These are phyloP conservation scores for Nicotiana rustica DNA, from an alignment of 305 asterid genomes.

Conservation along the genomic window DNA sequence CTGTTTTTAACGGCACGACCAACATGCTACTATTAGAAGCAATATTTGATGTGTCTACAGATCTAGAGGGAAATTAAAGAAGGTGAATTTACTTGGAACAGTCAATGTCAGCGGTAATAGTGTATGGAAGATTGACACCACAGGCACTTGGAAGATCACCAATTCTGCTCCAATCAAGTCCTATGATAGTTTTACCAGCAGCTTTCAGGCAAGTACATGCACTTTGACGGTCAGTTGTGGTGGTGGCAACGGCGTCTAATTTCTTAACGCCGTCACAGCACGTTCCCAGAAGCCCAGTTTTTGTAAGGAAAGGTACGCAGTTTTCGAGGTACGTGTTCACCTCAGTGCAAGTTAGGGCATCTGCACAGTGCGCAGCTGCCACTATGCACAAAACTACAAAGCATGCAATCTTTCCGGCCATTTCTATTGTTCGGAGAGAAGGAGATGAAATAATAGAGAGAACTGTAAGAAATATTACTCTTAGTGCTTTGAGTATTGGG, in stretches of 20 bases:
- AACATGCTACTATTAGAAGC: no score
- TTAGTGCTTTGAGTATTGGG: background rate
- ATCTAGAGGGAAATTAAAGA: no score
- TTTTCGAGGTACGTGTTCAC: background rate
- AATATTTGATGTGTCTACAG: no score
- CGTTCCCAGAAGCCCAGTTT: background rate
- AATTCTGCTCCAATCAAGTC: background rate
- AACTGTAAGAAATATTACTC: background rate
- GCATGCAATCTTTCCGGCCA: background rate
- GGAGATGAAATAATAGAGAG: background rate
- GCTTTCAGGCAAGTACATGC: slow-evolving; percentile 35
- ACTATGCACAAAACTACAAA: slow-evolving; percentile 31
- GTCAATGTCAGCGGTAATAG: slow-evolving; percentile 30
- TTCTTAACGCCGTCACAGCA: slow-evolving; percentile 33
- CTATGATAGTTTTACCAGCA: fast-evolving
- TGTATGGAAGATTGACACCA: slow-evolving; percentile 20
- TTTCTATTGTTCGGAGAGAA: slow-evolving; percentile 1
- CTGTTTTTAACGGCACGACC: no score
- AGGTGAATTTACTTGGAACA: slow-evolving; percentile 34
- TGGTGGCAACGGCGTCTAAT: background rate
- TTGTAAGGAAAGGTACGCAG: background rate
- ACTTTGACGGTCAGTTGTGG: slow-evolving; percentile 26
- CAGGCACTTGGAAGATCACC: slow-evolving; percentile 20
- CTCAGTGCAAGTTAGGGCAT: slow-evolving; percentile 27
- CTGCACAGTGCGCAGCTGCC: background rate